phyloP scores from a whole-genome alignment of 2,329 filamentous ascomycete species.

The Diaporthe sp. region DNA sequence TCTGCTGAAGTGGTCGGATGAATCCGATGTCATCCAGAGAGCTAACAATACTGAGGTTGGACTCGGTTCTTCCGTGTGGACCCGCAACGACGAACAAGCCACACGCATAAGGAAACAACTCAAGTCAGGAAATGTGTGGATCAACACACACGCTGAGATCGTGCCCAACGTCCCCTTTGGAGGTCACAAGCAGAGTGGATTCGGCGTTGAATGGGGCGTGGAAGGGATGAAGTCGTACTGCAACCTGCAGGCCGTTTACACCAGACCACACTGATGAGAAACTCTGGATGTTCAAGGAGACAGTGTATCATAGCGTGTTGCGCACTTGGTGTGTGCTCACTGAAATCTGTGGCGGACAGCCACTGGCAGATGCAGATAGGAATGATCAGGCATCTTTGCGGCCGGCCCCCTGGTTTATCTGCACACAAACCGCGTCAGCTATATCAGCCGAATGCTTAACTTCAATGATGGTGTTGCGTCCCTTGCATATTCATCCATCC shows the following conservation, averaged over 20 bases:
- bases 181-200: slow-evolving; percentile 22
- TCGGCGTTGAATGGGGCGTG: slow-evolving; percentile 18
- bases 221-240: slow-evolving; percentile 13
- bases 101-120: slow-evolving; percentile 60
- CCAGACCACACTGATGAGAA: slow-evolving; percentile 1
- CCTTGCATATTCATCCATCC: neutral
- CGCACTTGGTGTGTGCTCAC: neutral
- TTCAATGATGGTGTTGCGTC: neutral
- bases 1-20: slow-evolving; percentile 57
- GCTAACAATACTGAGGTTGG: slow-evolving; percentile 64
- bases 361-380: neutral
- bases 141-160: slow-evolving; percentile 55
- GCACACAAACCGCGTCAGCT: neutral
- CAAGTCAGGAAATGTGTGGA: slow-evolving; percentile 66
- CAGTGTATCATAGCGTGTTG: neutral
- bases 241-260: neutral
- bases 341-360: neutral
- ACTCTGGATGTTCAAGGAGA: neutral
- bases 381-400: neutral
- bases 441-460: neutral
- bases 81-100: slow-evolving; percentile 61
- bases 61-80: slow-evolving; percentile 68
- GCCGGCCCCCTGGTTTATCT: neutral
- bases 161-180: slow-evolving; percentile 45
- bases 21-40: slow-evolving; percentile 60